phyloP scores from a whole-genome alignment of 345 rosid genomes.

The Psidium friedrichsthalianum region DNA sequence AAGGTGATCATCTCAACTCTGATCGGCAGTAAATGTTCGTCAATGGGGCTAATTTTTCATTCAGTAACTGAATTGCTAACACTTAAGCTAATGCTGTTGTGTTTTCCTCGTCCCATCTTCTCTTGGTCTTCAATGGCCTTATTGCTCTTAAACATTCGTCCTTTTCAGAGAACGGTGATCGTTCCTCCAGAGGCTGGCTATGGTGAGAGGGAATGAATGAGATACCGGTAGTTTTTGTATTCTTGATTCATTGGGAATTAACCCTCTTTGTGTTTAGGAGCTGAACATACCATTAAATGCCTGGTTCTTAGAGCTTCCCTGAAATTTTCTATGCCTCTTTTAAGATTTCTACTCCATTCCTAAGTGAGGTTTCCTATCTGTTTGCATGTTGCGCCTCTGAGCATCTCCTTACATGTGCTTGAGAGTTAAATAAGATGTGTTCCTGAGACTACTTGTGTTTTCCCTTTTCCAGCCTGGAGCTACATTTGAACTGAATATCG shows the following conservation, averaged over 20 bases:
- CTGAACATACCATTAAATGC: not conserved
- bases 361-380: not conserved
- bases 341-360: not conserved
- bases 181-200: slow-evolving; percentile 84
- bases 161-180: slow-evolving; percentile 67
- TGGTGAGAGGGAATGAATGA: slow-evolving; percentile 77
- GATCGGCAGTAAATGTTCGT: not conserved
- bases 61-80: not conserved
- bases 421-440: not conserved
- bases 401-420: not conserved
- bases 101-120: not conserved
- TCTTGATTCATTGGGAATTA: not conserved
- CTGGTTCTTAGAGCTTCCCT: not conserved
- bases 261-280: not conserved
- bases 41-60: not conserved
- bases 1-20: slow-evolving; percentile 32
- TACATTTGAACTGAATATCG: slow-evolving; percentile 66
- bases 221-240: slow-evolving; percentile 48
- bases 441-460: not conserved
- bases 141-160: not conserved
- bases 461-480: slow-evolving; percentile 56
- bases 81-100: not conserved
- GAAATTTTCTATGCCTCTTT: not conserved
- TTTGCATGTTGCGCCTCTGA: not conserved
- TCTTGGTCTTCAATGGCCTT: not conserved